Evolutionary conservation across 768 basidiomycete genomes (phyloP), one percentile per base, ranked within the genome.

Genomic region (Gyrodon lividus): DNA sequence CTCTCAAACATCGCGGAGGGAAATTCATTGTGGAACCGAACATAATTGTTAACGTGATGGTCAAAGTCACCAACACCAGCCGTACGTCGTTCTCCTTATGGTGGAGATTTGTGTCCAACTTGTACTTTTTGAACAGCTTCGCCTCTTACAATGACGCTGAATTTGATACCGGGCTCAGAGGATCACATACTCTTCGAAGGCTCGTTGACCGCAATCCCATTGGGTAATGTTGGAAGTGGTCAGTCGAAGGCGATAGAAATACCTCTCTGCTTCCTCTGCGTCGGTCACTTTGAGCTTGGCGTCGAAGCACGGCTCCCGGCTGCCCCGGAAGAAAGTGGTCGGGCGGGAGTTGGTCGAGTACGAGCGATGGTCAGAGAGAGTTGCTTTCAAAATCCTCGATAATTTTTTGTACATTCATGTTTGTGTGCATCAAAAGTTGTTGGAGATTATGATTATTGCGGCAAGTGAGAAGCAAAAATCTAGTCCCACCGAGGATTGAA

Each of bases 181-280:
- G 81, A 86, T 48, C 77, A 88, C 57, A 67, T 91, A 50, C 70
- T 92, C 12, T 78, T 78, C 57, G 88, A 94, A 65, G 91, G 92
- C 2, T 69, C 78, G 14, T 70, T 81, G 22, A 72, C 73, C 8
- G 80, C 86, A 44, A 73, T 91, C 22, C 74, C 83, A 2, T 55
- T 93, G 4, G 89, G 89, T 3, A 73, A 73, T n/a, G 63, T 95
- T 43, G 74, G 74, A 39, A 67, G 68, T 19, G 86, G 83, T 2
- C 78, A 80, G 54, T 74, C 77, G 13, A 70, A 71, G 30, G 73
- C 77, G 31, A 59, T 84, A 5, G 77, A 83, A 40, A 71, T 79
- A 1, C 77, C 83, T 2, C 54, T 94, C 12, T 88, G 86, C 59
- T 91, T 95, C 68, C 77, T 93, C 17, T 77, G 87, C 12, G 73